Percentiles rank a stretch among this genome's conserved stretches.
Evolutionary conservation across 2,329 filamentous ascomycete species (phyloP).

Genomic region (Celoporthe dispersa): DNA sequence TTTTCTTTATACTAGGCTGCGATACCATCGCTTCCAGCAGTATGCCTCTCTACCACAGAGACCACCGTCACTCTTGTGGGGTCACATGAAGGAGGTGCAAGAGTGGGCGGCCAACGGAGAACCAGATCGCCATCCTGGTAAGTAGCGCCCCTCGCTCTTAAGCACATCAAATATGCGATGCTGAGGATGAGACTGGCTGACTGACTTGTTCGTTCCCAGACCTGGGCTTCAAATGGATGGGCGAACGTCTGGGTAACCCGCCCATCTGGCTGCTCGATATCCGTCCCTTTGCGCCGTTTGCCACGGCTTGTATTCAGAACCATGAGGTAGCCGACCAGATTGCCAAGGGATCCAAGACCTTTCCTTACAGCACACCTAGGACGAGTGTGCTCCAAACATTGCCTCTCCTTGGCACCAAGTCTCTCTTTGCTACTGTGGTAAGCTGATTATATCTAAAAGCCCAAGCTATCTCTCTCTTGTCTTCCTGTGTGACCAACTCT

Average conservation of each 20-base stretch:
- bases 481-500: too few relatives aligned
- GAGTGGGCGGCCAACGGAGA: not conserved
- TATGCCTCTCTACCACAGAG: slow-evolving; percentile 16
- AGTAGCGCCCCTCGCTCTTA: not conserved
- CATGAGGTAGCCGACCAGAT: slow-evolving; percentile 45
- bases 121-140: slow-evolving; percentile 3
- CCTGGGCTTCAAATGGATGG: slow-evolving; percentile 35
- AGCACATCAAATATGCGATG: not conserved
- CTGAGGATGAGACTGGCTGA: not conserved
- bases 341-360: slow-evolving; percentile 37
- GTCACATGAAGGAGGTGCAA: slow-evolving; percentile 12
- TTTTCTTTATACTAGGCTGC: slow-evolving; percentile 1
- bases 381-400: slow-evolving; percentile 36
- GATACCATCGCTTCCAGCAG: slow-evolving; percentile 3
- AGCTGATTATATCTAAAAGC: not conserved
- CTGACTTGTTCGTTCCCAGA: slow-evolving; percentile 27
- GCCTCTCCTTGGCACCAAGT: not conserved
- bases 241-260: slow-evolving; percentile 38
- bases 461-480: too few relatives aligned
- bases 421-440: slow-evolving; percentile 1
- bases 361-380: slow-evolving; percentile 40
- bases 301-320: slow-evolving; percentile 31
- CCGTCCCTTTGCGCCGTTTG: slow-evolving; percentile 38
- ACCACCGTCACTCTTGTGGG: slow-evolving; percentile 13
- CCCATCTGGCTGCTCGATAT: slow-evolving; percentile 42